Evolutionary conservation across 2,329 filamentous ascomycete genomes (phyloP).

Genomic region (Calonectria henricotiae): DNA sequence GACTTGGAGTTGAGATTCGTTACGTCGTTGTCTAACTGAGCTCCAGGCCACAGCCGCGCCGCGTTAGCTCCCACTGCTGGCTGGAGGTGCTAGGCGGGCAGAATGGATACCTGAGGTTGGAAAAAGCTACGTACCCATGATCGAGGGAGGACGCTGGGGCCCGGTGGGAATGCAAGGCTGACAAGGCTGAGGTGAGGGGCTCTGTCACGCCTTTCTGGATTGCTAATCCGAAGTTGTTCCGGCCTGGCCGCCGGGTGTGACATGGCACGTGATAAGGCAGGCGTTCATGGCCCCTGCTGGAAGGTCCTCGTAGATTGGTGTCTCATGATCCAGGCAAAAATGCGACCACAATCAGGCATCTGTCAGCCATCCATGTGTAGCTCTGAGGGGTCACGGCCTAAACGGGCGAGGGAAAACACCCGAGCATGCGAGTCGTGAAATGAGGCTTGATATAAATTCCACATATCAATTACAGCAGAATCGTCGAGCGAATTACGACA

Average conservation of each 20-base stretch:
- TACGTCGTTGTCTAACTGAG: constrained; percentile 53
- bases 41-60: constrained; percentile 64
- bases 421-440: not conserved
- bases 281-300: constrained; percentile 4
- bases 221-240: constrained; percentile 19
- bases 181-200: constrained; percentile 20
- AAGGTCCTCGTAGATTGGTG: constrained; percentile 16
- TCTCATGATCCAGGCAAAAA: constrained; percentile 34
- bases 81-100: constrained; percentile 39
- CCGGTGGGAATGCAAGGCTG: constrained; percentile 14
- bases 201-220: not conserved
- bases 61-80: constrained; percentile 56
- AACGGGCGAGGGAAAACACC: constrained; percentile 7
- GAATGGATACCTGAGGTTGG: constrained; percentile 49
- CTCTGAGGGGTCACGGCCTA: constrained; percentile 11
- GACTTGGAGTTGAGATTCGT: constrained; percentile 43
- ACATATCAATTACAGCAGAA: too few species aligned
- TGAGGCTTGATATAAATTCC: too few species aligned
- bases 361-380: constrained; percentile 8
- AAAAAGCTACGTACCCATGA: constrained; percentile 16
- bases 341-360: constrained; percentile 35
- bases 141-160: constrained; percentile 22
- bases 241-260: not conserved
- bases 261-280: constrained; percentile 5
- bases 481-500: too few species aligned